Evolutionary conservation across 2,329 filamentous ascomycete species (phyloP).

Genomic region (Penicillium griseofulvum): DNA sequence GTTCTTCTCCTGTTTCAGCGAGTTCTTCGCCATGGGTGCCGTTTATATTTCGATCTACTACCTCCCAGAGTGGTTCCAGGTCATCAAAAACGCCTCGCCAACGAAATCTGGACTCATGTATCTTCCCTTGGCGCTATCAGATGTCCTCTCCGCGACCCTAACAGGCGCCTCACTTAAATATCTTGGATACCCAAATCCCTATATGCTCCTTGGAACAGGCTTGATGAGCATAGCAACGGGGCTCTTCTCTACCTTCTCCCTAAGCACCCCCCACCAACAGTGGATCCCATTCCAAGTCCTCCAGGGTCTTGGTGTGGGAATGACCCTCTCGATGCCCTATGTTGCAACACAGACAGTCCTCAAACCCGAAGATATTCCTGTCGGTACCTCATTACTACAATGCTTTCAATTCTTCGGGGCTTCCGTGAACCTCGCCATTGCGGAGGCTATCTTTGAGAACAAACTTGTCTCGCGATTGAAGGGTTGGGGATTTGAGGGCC

Average conservation of each 20-base stretch:
- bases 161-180: background rate
- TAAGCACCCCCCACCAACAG: background rate
- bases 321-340: slow-evolving; percentile 11
- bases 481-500: background rate
- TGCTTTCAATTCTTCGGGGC: background rate
- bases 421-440: background rate
- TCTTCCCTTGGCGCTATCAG: background rate
- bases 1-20: background rate
- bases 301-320: slow-evolving; percentile 10
- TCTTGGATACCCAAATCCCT: background rate
- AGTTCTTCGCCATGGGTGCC: slow-evolving; percentile 10
- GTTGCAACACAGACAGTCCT: background rate
- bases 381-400: background rate
- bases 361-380: background rate
- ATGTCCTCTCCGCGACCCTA: background rate
- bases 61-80: slow-evolving; percentile 13
- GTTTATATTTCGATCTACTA: slow-evolving; percentile 5
- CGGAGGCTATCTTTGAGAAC: background rate
- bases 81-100: slow-evolving; percentile 4
- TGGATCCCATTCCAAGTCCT: slow-evolving; percentile 13
- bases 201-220: background rate
- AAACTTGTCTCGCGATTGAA: background rate
- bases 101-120: background rate
- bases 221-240: background rate
- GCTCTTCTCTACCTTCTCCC: background rate